Evolutionary conservation across 768 basidiomycete species (phyloP), one percentile per base, ranked within the genome.

Genomic region (Calocybe gangraenosa): DNA sequence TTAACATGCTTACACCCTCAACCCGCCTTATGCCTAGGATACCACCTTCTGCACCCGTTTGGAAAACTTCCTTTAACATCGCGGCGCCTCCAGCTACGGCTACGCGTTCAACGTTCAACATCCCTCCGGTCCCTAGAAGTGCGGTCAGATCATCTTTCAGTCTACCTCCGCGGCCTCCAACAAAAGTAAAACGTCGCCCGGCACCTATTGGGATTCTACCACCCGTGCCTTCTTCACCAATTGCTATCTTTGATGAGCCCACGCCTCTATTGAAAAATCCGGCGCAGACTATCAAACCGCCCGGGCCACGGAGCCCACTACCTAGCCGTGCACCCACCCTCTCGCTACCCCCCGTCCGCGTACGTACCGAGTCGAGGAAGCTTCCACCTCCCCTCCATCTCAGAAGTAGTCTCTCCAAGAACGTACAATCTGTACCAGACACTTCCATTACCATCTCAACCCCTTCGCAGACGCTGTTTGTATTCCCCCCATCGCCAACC

Each of bases 401-500:
- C 6, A 67, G 73, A 17, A 65, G 59, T 50, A 62, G 52, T 48
- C 52, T 68, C 3, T 49, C 70, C 36, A 61, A 60, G 40, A 67
- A 64, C 51, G 53, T 62, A 22, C 64, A 65, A 38, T 56, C 50
- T 37, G 47, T 58, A 9, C 50, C 54, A 17, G 62, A 59, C 42
- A 57, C 57, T 43, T 42, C 55, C 3, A 57, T 62, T 14, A 53
- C 53, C 2, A 57, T 69, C 31, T 62, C 71, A 37, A 76, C 82
- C 25, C 84, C 86, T 23, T 87, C 88, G 1, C 90, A 92, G 59
- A 92, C 89, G 0, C 71, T 92, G 37, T 91, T 92, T 54, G 82
- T 92, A 30, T 92, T 92, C 58, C 89, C 89, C 1, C 87, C 89
- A 23, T 91, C 88, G 3, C 87, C 64, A 38, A 79, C 73, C 37